Evolutionary conservation across 2,329 filamentous ascomycete genomes (phyloP).

Genomic region (Fusarium setosum): DNA sequence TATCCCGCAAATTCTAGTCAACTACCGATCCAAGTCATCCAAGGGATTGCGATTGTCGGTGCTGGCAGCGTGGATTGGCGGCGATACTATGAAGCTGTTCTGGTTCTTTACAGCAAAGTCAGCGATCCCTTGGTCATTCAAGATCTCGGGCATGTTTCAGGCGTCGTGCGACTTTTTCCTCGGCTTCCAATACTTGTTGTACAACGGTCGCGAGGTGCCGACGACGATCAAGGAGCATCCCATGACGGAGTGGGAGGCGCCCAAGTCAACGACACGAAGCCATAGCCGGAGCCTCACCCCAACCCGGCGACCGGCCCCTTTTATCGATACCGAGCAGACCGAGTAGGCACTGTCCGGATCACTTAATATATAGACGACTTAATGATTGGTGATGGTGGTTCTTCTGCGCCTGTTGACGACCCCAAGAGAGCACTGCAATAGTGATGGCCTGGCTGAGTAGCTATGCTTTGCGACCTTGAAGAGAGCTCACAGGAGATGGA

Average conservation of each 20-base stretch:
- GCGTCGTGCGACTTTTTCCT: slow-evolving; percentile 80
- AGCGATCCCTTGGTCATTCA: slow-evolving; percentile 81
- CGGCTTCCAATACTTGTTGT: slow-evolving; percentile 79
- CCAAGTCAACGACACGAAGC: slow-evolving; percentile 38
- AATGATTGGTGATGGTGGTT: slow-evolving; percentile 25
- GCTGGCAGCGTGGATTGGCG: slow-evolving; percentile 80
- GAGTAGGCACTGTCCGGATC: slow-evolving; percentile 6
- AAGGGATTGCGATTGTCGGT: slow-evolving; percentile 83
- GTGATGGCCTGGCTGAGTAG: background rate
- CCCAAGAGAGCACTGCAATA: slow-evolving; percentile 1
- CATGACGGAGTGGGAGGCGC: slow-evolving; percentile 49
- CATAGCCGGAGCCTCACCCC: slow-evolving; percentile 53
- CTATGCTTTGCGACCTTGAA: background rate
- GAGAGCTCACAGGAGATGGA: background rate
- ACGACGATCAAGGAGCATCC: slow-evolving; percentile 52
- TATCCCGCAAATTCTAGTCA: slow-evolving; percentile 81
- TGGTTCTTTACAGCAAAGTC: slow-evolving; percentile 81
- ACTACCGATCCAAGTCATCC: slow-evolving; percentile 75
- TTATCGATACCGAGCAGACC: slow-evolving; percentile 48
- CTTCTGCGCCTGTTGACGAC: slow-evolving; percentile 10
- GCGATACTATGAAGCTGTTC: slow-evolving; percentile 89
- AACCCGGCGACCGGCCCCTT: slow-evolving; percentile 52
- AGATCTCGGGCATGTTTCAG: slow-evolving; percentile 85
- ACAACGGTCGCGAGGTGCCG: slow-evolving; percentile 62
- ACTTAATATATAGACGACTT: slow-evolving; percentile 25